phyloP scores from a whole-genome alignment of 331 rosid genomes.

The Pyracantha coccinea region DNA sequence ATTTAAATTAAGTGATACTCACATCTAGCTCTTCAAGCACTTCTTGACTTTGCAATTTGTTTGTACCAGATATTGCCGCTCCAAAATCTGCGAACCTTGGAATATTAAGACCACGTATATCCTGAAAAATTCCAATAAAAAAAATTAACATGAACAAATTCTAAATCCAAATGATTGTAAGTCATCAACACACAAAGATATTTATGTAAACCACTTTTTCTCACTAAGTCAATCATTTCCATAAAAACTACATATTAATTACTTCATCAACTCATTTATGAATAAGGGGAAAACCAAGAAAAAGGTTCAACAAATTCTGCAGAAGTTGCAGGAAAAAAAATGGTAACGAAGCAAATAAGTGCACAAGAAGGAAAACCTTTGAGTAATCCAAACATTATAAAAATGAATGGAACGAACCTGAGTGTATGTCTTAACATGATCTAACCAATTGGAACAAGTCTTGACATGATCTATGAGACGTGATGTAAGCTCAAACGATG shows the following conservation, averaged over 20 bases:
- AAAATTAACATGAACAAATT: background rate
- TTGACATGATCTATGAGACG: slow-evolving; percentile 81
- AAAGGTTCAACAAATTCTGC: background rate
- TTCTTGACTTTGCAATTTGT: slow-evolving; percentile 85
- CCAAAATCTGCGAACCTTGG: slow-evolving; percentile 99
- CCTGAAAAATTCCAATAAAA: slow-evolving; percentile 43
- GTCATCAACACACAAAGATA: background rate
- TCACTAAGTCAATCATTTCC: background rate
- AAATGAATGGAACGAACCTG: slow-evolving; percentile 44
- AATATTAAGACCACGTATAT: slow-evolving; percentile 83
- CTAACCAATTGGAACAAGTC: slow-evolving; percentile 94
- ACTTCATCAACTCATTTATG: background rate
- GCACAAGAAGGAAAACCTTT: slow-evolving; percentile 10
- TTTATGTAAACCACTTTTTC: background rate
- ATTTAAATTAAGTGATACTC: slow-evolving; percentile 25
- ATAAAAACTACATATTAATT: background rate
- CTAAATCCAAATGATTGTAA: background rate
- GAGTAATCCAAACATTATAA: background rate
- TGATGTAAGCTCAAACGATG: slow-evolving; percentile 87
- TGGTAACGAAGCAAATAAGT: slow-evolving; percentile 3
- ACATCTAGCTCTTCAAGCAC: slow-evolving; percentile 99
- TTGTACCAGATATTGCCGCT: slow-evolving; percentile 97
- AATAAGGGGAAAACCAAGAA: background rate
- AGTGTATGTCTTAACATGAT: slow-evolving; percentile 88
- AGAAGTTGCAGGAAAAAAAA: background rate